Evolutionary conservation across 148 eudicot species (phyloP).

Genomic region (Linanthus parryae): DNA sequence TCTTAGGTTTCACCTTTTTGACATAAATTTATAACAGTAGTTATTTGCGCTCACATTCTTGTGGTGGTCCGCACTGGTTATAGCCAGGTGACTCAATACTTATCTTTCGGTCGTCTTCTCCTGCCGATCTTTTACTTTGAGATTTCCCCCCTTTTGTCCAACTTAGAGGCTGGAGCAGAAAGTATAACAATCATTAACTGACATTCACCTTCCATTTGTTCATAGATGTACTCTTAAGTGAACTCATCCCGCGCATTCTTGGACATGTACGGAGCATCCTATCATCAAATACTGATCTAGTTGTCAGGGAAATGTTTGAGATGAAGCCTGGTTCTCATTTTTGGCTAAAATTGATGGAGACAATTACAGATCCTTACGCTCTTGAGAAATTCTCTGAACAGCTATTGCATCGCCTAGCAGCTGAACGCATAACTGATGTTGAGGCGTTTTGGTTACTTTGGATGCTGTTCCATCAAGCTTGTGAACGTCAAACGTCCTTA

Average conservation of each 20-base stretch:
- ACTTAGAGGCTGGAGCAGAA: too few relatives aligned
- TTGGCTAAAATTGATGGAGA: conserved; percentile 68
- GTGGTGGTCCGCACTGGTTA: too few relatives aligned
- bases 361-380: conserved; percentile 66
- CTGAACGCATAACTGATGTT: conserved; percentile 41
- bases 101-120: too few relatives aligned
- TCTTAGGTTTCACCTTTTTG: too few relatives aligned
- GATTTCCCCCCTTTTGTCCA: too few relatives aligned
- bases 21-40: too few relatives aligned
- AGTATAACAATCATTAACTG: too few relatives aligned
- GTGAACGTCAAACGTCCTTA: conserved; percentile 40
- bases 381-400: conserved; percentile 78
- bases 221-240: conserved; percentile 67
- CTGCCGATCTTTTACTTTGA: too few relatives aligned
- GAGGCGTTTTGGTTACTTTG: conserved; percentile 90
- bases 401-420: conserved; percentile 53
- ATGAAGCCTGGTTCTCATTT: conserved; percentile 39
- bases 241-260: conserved; percentile 46
- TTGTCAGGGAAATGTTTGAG: conserved; percentile 27
- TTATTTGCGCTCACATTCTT: too few relatives aligned
- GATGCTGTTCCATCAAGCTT: conserved; percentile 53
- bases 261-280: conserved; percentile 37
- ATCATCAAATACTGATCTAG: conserved; percentile 23
- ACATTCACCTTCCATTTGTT: conserved; percentile 2
- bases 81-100: too few relatives aligned